Conservation (phyloP, 2,329 filamentous ascomycete species). For the Cladosporium halotolerans region DNA sequence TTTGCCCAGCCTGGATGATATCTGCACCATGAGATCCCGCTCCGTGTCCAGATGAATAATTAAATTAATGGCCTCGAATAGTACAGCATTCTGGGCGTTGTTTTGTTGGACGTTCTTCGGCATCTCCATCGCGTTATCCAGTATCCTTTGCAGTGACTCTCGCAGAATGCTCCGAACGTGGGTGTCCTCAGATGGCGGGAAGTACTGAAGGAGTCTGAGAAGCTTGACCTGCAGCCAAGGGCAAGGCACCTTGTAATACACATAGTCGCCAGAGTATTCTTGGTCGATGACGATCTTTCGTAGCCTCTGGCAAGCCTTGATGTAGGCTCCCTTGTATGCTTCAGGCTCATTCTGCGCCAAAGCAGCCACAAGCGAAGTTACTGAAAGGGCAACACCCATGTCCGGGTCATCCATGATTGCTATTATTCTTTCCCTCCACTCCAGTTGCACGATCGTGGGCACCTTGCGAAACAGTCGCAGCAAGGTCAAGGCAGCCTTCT, state of each 20-base stretch:
- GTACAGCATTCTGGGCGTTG: constrained; percentile 94
- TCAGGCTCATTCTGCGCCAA: constrained; percentile 91
- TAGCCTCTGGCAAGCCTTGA: constrained; percentile 82
- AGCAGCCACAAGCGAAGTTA: constrained; percentile 92
- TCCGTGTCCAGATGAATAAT: constrained; percentile 97
- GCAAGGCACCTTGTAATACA: constrained; percentile 99
- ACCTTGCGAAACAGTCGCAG: constrained; percentile 91
- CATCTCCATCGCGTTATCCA: constrained; percentile 85
- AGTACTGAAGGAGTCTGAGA: constrained; percentile 86
- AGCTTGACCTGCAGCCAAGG: constrained; percentile 98
- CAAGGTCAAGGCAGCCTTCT: constrained; percentile 92
- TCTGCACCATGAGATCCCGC: constrained; percentile 89
- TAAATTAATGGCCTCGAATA: constrained; percentile 97
- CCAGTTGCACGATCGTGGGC: constrained; percentile 85
- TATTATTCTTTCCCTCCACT: constrained; percentile 97
- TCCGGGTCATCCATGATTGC: constrained; percentile 97
- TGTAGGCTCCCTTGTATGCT: constrained; percentile 87
- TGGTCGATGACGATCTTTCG: constrained; percentile 87
- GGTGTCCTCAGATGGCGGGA: constrained; percentile 89
- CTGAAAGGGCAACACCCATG: constrained; percentile 87
- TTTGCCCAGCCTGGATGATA: constrained; percentile 81
- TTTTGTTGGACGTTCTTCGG: constrained; percentile 99
- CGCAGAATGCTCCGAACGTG: constrained; percentile 88
- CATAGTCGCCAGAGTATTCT: constrained; percentile 83
- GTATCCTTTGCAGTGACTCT: constrained; percentile 81